phyloP scores from a whole-genome alignment of 2,329 filamentous ascomycete species.

The Chalaropsis ovoidea region DNA sequence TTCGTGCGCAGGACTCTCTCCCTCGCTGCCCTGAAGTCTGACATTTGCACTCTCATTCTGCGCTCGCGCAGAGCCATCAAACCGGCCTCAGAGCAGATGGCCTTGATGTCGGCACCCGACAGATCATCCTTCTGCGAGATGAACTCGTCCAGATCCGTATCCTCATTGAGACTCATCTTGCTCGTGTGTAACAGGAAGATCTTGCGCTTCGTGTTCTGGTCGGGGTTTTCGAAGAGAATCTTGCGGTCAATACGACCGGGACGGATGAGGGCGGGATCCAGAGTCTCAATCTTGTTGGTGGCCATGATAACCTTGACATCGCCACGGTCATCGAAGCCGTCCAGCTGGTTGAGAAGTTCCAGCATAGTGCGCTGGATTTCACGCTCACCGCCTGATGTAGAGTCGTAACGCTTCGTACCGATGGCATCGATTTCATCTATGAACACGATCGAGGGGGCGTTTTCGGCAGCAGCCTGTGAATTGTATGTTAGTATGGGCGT shows the following conservation, averaged over 20 bases:
- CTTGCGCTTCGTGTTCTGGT: conserved; percentile 89
- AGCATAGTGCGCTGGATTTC: conserved; percentile 98
- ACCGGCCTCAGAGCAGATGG: conserved; percentile 95
- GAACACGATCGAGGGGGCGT: conserved; percentile 94
- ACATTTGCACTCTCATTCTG: conserved; percentile 98
- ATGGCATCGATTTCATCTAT: conserved; percentile 99
- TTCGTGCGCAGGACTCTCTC: conserved; percentile 97
- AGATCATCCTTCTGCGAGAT: conserved; percentile 98
- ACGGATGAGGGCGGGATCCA: conserved; percentile 91
- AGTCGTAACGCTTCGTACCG: conserved; percentile 97
- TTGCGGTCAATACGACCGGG: conserved; percentile 97
- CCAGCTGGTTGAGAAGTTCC: conserved; percentile 93
- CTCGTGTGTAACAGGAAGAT: conserved; percentile 97
- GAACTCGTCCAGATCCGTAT: conserved; percentile 98
- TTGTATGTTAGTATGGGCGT: conserved; percentile 20
- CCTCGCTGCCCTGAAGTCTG: conserved; percentile 84
- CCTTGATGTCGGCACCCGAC: conserved; percentile 95
- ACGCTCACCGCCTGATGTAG: conserved; percentile 88
- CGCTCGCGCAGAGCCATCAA: conserved; percentile 87
- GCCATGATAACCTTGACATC: conserved; percentile 99
- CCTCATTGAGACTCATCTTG: conserved; percentile 93
- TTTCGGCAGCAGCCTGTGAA: conserved; percentile 74
- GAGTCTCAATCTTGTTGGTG: conserved; percentile 98
- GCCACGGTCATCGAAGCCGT: conserved; percentile 96
- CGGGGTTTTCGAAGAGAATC: conserved; percentile 62